Base-by-base conservation (phyloP, 2,329 filamentous ascomycete species). In the Xylariaceae sp. region DNA sequence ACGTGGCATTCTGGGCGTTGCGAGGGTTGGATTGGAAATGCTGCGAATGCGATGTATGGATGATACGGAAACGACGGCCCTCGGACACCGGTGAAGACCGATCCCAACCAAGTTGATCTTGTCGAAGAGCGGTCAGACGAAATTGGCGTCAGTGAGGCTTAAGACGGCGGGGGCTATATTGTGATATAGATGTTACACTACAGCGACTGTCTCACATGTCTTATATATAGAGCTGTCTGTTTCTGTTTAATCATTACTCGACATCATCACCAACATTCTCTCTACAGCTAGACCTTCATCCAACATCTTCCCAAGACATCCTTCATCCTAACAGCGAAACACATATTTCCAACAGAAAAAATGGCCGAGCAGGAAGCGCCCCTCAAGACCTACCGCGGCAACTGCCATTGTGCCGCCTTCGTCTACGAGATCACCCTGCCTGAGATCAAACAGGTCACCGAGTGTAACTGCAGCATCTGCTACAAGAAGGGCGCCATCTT, bases 401-500 rank as follows among this genome's bases (percentile, higher is more conserved):
- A 81, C 70, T 86, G 83, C 74, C 82, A 85, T 69, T 86, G 83
- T 69, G 78, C 75, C 5, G 75, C 76, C 34, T 83, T 82, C 62
- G 73, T 83, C 60, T 86, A 79, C 67, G 80, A 81, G 66, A 65
- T 76, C 51, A 69, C 74, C 2, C 41, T 86, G 11, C 83, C 85
- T 19, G 83, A 88, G 67, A 78, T 90, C 58, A 84, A 82, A 65
- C 71, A 77, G 4, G 79, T 78, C 5, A 68, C 73, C 4, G 78
- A 83, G 66, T 89, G 88, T 74, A 87, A 87, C 71, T 91, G 89
- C 74, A 89, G 85, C 73, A 83, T 88, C 62, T 88, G 88, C 69
- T 65, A 62, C 65, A 82, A 77, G 64, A 82, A 81, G 67, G 78
- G 72, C 14, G 78, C 78, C 39, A 67, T 80, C 33, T 80, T 64